These are phyloP conservation scores for Haematococcus sp. DNA, from an alignment of 139 green algal genomes.

Conservation along the genomic window DNA sequence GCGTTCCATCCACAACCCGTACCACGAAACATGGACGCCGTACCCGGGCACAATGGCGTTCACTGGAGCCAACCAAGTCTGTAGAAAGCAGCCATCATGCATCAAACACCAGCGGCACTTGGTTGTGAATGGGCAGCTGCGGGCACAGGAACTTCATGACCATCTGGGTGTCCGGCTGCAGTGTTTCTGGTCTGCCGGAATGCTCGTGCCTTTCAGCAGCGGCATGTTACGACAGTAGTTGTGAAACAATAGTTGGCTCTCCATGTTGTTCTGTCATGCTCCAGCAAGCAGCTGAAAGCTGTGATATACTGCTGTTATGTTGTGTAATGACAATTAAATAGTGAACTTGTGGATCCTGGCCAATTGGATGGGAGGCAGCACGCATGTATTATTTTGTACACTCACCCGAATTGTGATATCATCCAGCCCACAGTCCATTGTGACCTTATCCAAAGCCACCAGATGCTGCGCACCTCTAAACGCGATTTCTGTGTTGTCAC, in stretches of 20 bases:
- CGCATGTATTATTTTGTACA: background rate
- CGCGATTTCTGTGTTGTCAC: background rate
- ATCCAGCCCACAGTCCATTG: constrained; percentile 44
- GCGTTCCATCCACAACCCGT: constrained; percentile 55
- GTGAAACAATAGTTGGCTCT: too few species aligned
- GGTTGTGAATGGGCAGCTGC: background rate
- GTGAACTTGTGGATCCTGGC: too few species aligned
- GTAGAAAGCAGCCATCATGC: background rate
- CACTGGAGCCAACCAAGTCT: constrained; percentile 43
- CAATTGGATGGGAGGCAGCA: too few species aligned
- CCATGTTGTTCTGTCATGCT: too few species aligned
- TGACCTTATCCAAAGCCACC: constrained; percentile 20
- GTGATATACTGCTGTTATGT: too few species aligned
- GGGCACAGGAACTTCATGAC: background rate
- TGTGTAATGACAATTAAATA: too few species aligned
- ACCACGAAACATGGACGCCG: constrained; percentile 46
- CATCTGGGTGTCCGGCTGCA: background rate
- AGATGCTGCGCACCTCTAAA: constrained; percentile 25
- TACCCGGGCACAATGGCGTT: constrained; percentile 42
- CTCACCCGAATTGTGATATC: constrained; percentile 35
- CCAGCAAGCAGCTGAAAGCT: too few species aligned
- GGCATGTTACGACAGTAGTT: too few species aligned
- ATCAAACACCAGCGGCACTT: background rate
- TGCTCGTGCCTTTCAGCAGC: background rate
- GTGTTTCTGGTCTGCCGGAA: too few species aligned